Conservation (phyloP, 208 protist species). For the Trypanosoma cruzi region DNA sequence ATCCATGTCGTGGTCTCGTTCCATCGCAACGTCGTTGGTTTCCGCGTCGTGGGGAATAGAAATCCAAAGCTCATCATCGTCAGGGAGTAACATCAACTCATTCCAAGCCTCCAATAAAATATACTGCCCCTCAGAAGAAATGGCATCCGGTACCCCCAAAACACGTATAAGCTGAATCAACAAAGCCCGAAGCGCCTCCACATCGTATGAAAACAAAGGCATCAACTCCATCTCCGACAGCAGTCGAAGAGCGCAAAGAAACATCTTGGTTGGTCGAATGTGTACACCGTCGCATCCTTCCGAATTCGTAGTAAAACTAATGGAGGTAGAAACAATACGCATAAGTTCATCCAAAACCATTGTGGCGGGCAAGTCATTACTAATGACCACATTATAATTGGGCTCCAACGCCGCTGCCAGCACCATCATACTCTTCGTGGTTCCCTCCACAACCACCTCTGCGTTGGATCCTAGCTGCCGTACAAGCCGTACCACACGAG, state of each 20-base stretch:
- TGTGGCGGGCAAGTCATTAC: constrained; percentile 22
- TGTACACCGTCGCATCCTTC: not conserved
- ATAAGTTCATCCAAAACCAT: constrained; percentile 26
- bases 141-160: constrained; percentile 32
- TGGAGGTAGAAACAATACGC: constrained; percentile 5
- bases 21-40: not conserved
- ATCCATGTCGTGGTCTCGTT: not conserved
- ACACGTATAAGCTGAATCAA: constrained; percentile 36
- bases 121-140: constrained; percentile 33
- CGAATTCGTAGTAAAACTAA: constrained; percentile 24
- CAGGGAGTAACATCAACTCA: constrained; percentile 50
- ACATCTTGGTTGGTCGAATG: constrained; percentile 22
- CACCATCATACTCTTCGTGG: constrained; percentile 36
- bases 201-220: not conserved
- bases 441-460: constrained; percentile 50
- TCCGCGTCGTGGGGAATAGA: constrained; percentile 21
- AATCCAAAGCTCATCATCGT: constrained; percentile 34
- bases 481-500: constrained; percentile 45
- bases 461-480: constrained; percentile 46
- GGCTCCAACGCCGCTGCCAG: constrained; percentile 56
- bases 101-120: constrained; percentile 74
- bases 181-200: constrained; percentile 18
- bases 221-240: constrained; percentile 29
- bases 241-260: constrained; percentile 34
- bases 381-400: constrained; percentile 37